phyloP scores from a whole-genome alignment of 306 rosid genomes.

The Quercus wislizeni region DNA sequence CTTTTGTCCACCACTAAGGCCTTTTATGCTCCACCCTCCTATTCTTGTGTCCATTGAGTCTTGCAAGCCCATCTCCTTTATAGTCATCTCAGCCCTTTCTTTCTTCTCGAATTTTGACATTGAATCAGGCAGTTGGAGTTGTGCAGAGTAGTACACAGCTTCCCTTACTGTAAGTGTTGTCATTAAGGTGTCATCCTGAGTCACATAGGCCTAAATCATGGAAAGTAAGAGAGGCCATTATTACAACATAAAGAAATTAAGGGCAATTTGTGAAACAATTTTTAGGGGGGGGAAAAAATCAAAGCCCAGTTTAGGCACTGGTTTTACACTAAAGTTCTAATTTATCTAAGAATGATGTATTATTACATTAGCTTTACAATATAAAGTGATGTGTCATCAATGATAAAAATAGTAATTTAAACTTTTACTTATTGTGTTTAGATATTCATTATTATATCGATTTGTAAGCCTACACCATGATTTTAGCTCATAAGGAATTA shows the following conservation, averaged over 20 bases:
- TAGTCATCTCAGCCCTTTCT: slow-evolving; percentile 47
- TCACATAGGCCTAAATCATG: slow-evolving; percentile 52
- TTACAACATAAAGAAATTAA: background rate
- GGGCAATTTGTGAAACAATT: no score
- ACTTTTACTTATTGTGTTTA: no score
- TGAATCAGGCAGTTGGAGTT: slow-evolving; percentile 54
- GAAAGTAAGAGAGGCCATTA: background rate
- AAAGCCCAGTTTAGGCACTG: no score
- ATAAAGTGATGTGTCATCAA: no score
- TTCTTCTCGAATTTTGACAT: slow-evolving; percentile 60
- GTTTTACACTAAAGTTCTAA: no score
- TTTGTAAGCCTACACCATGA: no score
- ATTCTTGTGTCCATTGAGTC: slow-evolving; percentile 56
- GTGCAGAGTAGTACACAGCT: slow-evolving; percentile 58
- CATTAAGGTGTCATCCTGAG: slow-evolving; percentile 61
- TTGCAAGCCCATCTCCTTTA: slow-evolving; percentile 65
- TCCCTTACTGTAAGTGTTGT: slow-evolving; percentile 54
- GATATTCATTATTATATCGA: no score
- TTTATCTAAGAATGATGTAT: no score
- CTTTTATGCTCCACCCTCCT: slow-evolving; percentile 54
- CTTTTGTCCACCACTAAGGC: slow-evolving; percentile 67
- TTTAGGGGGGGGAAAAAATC: no score
- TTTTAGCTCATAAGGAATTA: no score
- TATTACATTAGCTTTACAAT: no score
- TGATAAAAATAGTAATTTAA: no score